Evolutionary conservation across 768 basidiomycete species (phyloP).

Genomic region (Sistotremastrum niveocremeum): DNA sequence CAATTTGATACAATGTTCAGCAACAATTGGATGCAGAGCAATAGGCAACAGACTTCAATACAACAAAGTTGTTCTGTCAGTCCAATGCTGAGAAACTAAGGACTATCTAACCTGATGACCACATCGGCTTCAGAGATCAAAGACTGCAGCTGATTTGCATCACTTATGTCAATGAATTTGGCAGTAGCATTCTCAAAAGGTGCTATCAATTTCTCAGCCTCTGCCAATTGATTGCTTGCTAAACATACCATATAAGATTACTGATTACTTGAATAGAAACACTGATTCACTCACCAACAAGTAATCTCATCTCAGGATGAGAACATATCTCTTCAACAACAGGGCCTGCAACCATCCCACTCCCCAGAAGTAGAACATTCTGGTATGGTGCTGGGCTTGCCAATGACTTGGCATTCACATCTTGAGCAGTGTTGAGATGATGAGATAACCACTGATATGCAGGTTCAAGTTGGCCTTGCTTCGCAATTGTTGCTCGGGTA

Average conservation of each 20-base stretch:
- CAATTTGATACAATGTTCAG: slow-evolving; percentile 56
- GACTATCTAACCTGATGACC: slow-evolving; percentile 54
- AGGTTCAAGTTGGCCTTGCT: slow-evolving; percentile 37
- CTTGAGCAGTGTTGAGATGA: slow-evolving; percentile 23
- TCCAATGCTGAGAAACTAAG: neutral
- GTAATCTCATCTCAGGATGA: slow-evolving; percentile 47
- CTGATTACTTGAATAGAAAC: too few species aligned
- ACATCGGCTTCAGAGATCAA: slow-evolving; percentile 60
- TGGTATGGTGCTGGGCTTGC: slow-evolving; percentile 17
- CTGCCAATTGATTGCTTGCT: slow-evolving; percentile 63
- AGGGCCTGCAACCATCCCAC: slow-evolving; percentile 92
- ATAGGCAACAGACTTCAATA: slow-evolving; percentile 62
- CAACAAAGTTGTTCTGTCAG: neutral
- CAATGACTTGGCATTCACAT: neutral
- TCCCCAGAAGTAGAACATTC: slow-evolving; percentile 71
- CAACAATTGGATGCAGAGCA: slow-evolving; percentile 54
- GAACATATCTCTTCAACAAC: slow-evolving; percentile 63
- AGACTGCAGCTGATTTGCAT: slow-evolving; percentile 28
- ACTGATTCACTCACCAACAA: slow-evolving; percentile 50
- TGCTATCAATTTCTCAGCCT: slow-evolving; percentile 32
- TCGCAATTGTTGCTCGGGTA: slow-evolving; percentile 58
- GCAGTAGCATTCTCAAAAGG: slow-evolving; percentile 39
- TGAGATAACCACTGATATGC: slow-evolving; percentile 46
- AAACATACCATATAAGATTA: too few species aligned
- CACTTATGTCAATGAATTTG: slow-evolving; percentile 44